Conservation (phyloP, 2,329 filamentous ascomycete genomes). For the Ophiocordyceps camponoti-leonardi region DNA sequence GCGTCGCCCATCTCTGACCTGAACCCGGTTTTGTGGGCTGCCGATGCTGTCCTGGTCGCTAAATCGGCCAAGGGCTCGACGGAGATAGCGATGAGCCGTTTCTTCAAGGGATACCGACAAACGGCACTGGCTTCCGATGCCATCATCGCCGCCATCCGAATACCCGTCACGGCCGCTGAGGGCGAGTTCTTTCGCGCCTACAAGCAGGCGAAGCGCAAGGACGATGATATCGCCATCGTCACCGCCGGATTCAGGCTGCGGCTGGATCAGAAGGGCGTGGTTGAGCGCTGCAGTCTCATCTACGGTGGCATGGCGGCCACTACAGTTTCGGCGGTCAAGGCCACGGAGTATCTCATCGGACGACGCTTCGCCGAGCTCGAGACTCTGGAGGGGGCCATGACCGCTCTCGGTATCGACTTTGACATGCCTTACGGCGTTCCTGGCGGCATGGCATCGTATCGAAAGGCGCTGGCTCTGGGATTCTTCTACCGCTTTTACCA, state of each 20-base stretch:
- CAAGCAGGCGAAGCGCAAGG: slow-evolving; percentile 93
- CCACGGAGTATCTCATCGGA: slow-evolving; percentile 57
- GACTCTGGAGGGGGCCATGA: slow-evolving; percentile 81
- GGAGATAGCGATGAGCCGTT: slow-evolving; percentile 80
- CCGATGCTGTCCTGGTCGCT: slow-evolving; percentile 65
- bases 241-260: slow-evolving; percentile 68
- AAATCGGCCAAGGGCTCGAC: slow-evolving; percentile 57
- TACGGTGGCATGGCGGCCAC: slow-evolving; percentile 93
- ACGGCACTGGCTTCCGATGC: slow-evolving; percentile 70
- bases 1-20: slow-evolving; percentile 93
- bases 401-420: slow-evolving; percentile 76
- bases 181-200: slow-evolving; percentile 80
- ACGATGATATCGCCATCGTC: slow-evolving; percentile 96
- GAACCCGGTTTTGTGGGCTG: slow-evolving; percentile 83
- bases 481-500: slow-evolving; percentile 98
- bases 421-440: slow-evolving; percentile 79
- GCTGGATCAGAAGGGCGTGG: slow-evolving; percentile 49
- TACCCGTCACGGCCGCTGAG: slow-evolving; percentile 57
- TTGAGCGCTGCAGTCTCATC: slow-evolving; percentile 62
- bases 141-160: slow-evolving; percentile 72
- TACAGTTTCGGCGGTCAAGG: slow-evolving; percentile 71
- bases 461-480: slow-evolving; percentile 74
- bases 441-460: slow-evolving; percentile 92
- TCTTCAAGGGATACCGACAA: slow-evolving; percentile 81
- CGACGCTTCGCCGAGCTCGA: slow-evolving; percentile 65